phyloP scores from a whole-genome alignment of 305 asterid species.

The Salvia sclarea region DNA sequence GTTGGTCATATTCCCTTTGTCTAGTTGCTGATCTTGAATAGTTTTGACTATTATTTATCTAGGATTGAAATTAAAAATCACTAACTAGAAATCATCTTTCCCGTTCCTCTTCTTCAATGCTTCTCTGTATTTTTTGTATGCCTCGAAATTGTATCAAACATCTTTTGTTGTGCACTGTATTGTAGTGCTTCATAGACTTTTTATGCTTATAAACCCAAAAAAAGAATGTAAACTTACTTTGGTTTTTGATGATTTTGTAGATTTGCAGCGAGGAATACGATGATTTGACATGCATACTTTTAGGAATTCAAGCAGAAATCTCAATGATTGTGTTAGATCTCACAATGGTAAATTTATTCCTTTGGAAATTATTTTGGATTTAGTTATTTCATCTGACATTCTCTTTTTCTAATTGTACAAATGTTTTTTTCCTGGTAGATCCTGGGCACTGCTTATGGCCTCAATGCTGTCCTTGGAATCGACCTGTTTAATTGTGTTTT shows the following conservation, averaged over 20 bases:
- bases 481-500: slow-evolving; percentile 74
- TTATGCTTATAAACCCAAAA: no score
- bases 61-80: slow-evolving; percentile 13
- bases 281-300: slow-evolving; percentile 61
- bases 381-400: slow-evolving; percentile 5
- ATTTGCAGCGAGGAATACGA: slow-evolving; percentile 92
- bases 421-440: slow-evolving; percentile 60
- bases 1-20: background rate
- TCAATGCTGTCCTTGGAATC: slow-evolving; percentile 74
- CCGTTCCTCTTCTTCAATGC: background rate
- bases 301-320: slow-evolving; percentile 87
- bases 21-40: slow-evolving; percentile 15
- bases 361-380: slow-evolving; percentile 18
- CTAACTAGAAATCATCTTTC: slow-evolving; percentile 8
- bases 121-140: slow-evolving; percentile 8
- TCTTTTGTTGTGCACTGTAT: background rate
- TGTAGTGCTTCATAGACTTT: background rate
- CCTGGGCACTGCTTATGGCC: slow-evolving; percentile 93
- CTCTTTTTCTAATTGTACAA: slow-evolving; percentile 25
- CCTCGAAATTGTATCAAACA: background rate
- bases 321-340: slow-evolving; percentile 85
- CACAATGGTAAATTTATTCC: slow-evolving; percentile 64
- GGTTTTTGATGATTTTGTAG: slow-evolving; percentile 45
- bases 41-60: slow-evolving; percentile 1
- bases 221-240: slow-evolving; percentile 32